Evolutionary conservation across 805 yeast species (phyloP), one percentile per base, ranked within the genome.

Genomic region (Cyberlindnera meyerae): DNA sequence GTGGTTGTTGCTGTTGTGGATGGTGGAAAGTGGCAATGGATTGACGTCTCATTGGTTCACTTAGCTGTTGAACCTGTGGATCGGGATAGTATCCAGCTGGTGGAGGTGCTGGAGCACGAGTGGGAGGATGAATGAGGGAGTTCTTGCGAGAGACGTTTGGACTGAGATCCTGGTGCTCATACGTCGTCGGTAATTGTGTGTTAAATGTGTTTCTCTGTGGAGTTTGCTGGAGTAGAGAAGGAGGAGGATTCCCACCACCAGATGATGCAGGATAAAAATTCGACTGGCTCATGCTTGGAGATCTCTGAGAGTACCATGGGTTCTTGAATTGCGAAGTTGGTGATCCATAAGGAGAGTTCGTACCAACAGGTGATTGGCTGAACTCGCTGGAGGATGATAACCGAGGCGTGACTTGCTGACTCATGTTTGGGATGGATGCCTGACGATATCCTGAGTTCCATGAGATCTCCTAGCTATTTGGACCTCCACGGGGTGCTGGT

Each of bases 161-260:
- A 12, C 31, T 27, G 43, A 43, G 18, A 13, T 14, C 18, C 11
- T 61, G 66, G 39, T 64, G 52, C 48, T 73, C 79, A 50, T 72
- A 73, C 2, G 77, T 73, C 2, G 72, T 66, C 18, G 76, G 74
- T 11, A 73, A 52, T 40, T 70, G 75, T 8, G 45, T 40, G 33
- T 45, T 51, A 36, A 48, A 51, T 4, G 43, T 31, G 2, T 45
- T 27, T n/a, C 57, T 41, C 8, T 51, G 46, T 11, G 54, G 54
- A 28, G 39, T 45, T 18, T 45, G 47, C 8, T 44, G 44, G 1
- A 46, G 26, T 4, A 38, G 18, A 20, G 9, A 8, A 20, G 22
- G 22, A 20, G 22, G 22, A 20, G 22, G 9, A 20, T 20, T 20
- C 7, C 22, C 22, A 20, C 22, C 9, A 8, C 22, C 22, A 8